Conservation (phyloP, 306 rosid species). For the Sindora glabra region DNA sequence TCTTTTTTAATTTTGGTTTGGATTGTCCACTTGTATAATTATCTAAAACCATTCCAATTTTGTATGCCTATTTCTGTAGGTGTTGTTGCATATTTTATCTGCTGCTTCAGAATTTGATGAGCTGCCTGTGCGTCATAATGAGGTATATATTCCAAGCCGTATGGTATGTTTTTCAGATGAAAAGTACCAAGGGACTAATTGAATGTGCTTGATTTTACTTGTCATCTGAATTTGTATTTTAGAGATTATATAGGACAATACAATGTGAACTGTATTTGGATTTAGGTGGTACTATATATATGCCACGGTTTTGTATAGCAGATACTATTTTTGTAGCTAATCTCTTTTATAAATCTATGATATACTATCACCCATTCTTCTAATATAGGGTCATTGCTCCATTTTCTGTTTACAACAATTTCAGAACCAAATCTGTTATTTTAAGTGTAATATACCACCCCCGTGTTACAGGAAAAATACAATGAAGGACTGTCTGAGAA, state of each 20-base stretch:
- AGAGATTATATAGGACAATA: no score
- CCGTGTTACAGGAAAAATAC: conserved; percentile 60
- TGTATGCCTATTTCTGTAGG: conserved; percentile 32
- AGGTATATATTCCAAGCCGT: conserved; percentile 38
- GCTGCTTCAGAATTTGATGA: conserved; percentile 92
- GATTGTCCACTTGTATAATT: neutral
- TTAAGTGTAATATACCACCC: neutral
- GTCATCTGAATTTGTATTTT: neutral
- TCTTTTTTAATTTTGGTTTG: neutral
- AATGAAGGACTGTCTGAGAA: conserved; percentile 66
- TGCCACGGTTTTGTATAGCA: no score
- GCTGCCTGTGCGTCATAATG: conserved; percentile 94
- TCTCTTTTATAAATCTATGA: neutral
- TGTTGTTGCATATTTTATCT: conserved; percentile 77
- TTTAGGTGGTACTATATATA: neutral
- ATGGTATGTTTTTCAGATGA: neutral
- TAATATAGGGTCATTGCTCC: neutral
- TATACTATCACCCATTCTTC: neutral
- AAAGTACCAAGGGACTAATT: neutral
- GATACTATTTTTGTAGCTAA: neutral
- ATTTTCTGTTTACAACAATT: neutral
- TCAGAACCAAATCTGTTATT: neutral
- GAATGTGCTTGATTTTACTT: neutral
- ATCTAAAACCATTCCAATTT: neutral
- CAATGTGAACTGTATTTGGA: neutral